These are phyloP conservation scores for Dissophora globulifera DNA, from an alignment of 192 early-diverging fungal species.

Conservation along the genomic window DNA sequence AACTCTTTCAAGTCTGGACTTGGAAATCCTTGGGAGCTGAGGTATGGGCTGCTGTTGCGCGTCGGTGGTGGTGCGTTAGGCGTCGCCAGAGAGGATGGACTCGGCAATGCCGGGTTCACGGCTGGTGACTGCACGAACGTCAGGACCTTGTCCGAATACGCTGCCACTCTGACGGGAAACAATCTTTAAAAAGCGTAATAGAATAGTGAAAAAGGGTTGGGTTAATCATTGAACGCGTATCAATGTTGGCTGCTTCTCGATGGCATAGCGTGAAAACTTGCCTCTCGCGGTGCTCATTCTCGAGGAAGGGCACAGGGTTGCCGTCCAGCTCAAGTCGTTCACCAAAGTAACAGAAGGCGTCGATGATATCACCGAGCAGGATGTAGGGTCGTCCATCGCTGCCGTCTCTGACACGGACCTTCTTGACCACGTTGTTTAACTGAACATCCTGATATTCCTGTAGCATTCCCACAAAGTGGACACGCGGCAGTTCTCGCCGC, in stretches of 20 bases:
- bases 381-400: constrained; percentile 10
- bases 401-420: constrained; percentile 14
- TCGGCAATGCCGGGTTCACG: background rate
- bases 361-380: constrained; percentile 31
- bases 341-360: constrained; percentile 26
- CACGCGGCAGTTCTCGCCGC: background rate
- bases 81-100: background rate
- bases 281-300: constrained; percentile 20
- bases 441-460: constrained; percentile 23
- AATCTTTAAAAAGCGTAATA: constrained; percentile 6
- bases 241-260: no score
- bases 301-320: constrained; percentile 27
- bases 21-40: background rate
- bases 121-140: constrained; percentile 2
- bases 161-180: constrained; percentile 27
- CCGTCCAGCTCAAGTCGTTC: constrained; percentile 24
- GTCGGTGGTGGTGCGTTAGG: background rate
- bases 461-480: background rate
- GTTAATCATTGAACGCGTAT: no score
- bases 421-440: constrained; percentile 13
- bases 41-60: background rate
- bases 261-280: background rate
- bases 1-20: background rate
- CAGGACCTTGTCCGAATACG: constrained; percentile 21
- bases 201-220: background rate